Conservation (phyloP, 1,284 basidiomycete genomes). For the Puccinia sorghi region DNA sequence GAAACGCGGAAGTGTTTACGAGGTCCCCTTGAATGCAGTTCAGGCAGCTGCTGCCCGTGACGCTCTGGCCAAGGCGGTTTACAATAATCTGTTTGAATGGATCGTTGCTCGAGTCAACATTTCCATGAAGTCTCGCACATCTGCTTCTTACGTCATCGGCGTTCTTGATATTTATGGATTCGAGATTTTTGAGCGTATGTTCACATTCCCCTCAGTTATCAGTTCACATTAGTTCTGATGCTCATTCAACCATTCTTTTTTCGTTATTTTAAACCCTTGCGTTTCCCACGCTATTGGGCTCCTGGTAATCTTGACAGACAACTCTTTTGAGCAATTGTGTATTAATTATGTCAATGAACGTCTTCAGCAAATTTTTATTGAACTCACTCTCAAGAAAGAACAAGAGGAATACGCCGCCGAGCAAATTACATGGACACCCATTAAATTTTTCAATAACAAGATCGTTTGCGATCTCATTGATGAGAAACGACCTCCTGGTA, state of each 20-base stretch:
- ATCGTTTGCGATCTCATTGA: slow-evolving; percentile 98
- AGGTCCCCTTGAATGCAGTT: slow-evolving; percentile 90
- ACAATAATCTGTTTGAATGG: slow-evolving; percentile 99
- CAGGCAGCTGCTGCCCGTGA: slow-evolving; percentile 87
- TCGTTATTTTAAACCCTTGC: slow-evolving; percentile 14
- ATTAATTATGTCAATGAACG: slow-evolving; percentile 99
- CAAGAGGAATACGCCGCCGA: slow-evolving; percentile 99
- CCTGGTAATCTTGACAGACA: slow-evolving; percentile 65
- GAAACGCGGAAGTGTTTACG: slow-evolving; percentile 83
- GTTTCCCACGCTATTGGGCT: slow-evolving; percentile 82
- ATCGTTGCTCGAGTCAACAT: slow-evolving; percentile 94
- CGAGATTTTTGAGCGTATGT: slow-evolving; percentile 54
- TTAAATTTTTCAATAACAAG: slow-evolving; percentile 93
- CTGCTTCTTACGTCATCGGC: slow-evolving; percentile 83
- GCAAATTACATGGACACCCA: slow-evolving; percentile 99
- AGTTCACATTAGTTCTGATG: background rate
- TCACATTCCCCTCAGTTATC: background rate
- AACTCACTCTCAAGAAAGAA: slow-evolving; percentile 96
- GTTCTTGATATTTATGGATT: slow-evolving; percentile 89
- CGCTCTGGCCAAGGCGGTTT: slow-evolving; percentile 92
- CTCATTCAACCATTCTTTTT: background rate
- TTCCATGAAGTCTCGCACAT: slow-evolving; percentile 83
- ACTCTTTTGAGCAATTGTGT: slow-evolving; percentile 98
- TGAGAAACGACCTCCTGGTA: slow-evolving; percentile 89
- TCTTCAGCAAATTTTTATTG: slow-evolving; percentile 90